Evolutionary conservation across 2,329 filamentous ascomycete genomes (phyloP), one percentile per base, ranked within the genome.

Genomic region (Aspergillus jensenii): DNA sequence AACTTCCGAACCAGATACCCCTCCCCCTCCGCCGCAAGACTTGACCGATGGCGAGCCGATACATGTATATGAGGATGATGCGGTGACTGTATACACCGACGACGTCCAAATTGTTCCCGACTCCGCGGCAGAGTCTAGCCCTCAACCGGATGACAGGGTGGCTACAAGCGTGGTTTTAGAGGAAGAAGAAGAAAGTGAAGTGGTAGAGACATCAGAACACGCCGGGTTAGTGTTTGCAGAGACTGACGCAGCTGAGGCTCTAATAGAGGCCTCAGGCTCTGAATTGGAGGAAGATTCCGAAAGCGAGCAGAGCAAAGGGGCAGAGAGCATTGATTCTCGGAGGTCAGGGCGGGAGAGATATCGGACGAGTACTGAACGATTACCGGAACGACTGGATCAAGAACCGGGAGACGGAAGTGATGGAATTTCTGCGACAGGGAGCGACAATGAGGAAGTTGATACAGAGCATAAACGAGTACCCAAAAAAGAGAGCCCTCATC

Each of bases 381-480:
- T 62, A 14, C 51, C 62, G 59, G 56, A 58, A 48, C 39, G 39
- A n/a, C 41, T 46, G 15, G 21, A 45, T 15, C 55, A 40, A 12
- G 47, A 43, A 23, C 25, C 11, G 12, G 52, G 35, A 15, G 14
- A 35, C 19, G 44, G 47, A n/a, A 46, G 51, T 25, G 44, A 46
- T 17, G 27, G 46, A 19, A 23, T 45, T 21, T 33, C 55, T 17
- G 33, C 21, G 17, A 35, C 46, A 5, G 47, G 35, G 11, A 52
- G 31, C 17, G 56, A 49, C 3, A 50, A 33, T 12, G 54, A 40
- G 11, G 55, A 57, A 52, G 52, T 58, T 5, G 58, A 60, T n/a
- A 44, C 53, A 17, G 40, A 51, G 12, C 66, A 69, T 25, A 70
- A 68, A 21, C 43, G 19, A 55, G 72, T 48, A 72, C 76, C 27